Evolutionary conservation across 2,329 filamentous ascomycete species (phyloP).

Genomic region (Coniella lustricola): DNA sequence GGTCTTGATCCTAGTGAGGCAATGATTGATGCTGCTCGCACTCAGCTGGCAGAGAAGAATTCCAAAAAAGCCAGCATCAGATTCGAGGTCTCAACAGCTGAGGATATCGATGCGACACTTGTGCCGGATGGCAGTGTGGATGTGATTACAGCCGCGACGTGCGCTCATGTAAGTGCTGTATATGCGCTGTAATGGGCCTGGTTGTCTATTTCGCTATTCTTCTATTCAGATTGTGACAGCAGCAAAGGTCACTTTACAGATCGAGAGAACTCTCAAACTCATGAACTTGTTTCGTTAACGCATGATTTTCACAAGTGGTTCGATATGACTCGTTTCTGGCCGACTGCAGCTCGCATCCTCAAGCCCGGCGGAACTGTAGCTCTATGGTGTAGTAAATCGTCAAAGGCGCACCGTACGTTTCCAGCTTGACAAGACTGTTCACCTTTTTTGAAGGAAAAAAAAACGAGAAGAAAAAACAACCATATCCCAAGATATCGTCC

Average conservation of each 20-base stretch:
- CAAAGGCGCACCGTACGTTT: constrained; percentile 21
- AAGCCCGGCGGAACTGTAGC: constrained; percentile 34
- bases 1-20: constrained; percentile 45
- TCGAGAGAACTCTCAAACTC: no score
- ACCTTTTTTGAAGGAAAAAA: no score
- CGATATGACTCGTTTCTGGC: constrained; percentile 26
- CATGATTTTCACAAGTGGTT: constrained; percentile 36
- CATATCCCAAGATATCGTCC: no score
- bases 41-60: constrained; percentile 24
- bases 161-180: constrained; percentile 33
- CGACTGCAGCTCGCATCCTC: constrained; percentile 12
- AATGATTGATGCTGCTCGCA: constrained; percentile 44
- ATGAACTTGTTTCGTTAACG: no score
- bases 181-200: background rate
- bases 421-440: no score
- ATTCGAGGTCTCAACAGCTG: constrained; percentile 37
- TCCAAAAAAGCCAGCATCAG: constrained; percentile 21
- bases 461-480: no score
- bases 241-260: background rate
- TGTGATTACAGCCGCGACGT: constrained; percentile 41
- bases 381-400: constrained; percentile 35
- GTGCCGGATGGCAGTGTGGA: constrained; percentile 34
- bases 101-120: constrained; percentile 31
- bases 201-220: background rate
- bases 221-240: no score